These are phyloP conservation scores for Microsporum canis DNA, from an alignment of 2,329 filamentous ascomycete genomes.

Conservation along the genomic window DNA sequence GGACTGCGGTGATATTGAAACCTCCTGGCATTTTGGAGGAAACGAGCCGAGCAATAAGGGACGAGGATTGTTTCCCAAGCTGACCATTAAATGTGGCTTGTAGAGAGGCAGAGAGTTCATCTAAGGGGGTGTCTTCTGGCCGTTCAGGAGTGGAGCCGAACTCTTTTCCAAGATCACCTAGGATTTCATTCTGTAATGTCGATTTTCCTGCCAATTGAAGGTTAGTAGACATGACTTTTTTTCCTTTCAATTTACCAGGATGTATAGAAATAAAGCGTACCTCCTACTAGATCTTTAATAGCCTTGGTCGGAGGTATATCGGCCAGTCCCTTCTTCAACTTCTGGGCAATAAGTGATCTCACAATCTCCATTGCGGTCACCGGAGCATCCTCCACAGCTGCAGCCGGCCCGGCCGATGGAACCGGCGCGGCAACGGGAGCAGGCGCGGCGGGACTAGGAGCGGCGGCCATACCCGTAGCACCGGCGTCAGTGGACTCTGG, in stretches of 20 bases:
- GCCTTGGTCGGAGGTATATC: slow-evolving; percentile 92
- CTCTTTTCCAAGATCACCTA: slow-evolving; percentile 94
- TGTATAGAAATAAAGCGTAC: slow-evolving; percentile 45
- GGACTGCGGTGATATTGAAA: slow-evolving; percentile 93
- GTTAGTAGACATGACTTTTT: slow-evolving; percentile 6
- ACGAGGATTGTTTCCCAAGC: slow-evolving; percentile 90
- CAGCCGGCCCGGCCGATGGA: slow-evolving; percentile 69
- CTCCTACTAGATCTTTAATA: slow-evolving; percentile 96
- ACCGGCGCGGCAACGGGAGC: slow-evolving; percentile 47
- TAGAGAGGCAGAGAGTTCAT: slow-evolving; percentile 90
- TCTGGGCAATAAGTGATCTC: slow-evolving; percentile 81
- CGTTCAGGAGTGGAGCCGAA: slow-evolving; percentile 97
- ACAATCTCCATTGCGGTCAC: slow-evolving; percentile 84
- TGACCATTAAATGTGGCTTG: slow-evolving; percentile 98
- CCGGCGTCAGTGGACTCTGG: slow-evolving; percentile 32
- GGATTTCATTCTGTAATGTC: slow-evolving; percentile 95
- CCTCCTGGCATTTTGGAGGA: slow-evolving; percentile 99
- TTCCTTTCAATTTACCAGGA: neutral
- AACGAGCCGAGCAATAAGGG: slow-evolving; percentile 83
- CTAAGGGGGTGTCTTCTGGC: slow-evolving; percentile 91
- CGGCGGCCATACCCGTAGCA: slow-evolving; percentile 27
- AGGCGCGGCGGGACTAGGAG: slow-evolving; percentile 43
- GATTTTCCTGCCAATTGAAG: slow-evolving; percentile 62
- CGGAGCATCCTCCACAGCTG: slow-evolving; percentile 72
- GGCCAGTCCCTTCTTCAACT: slow-evolving; percentile 83